Evolutionary conservation across 352 stramenopile genomes (phyloP).

Genomic region (Phytophthora tentaculata): DNA sequence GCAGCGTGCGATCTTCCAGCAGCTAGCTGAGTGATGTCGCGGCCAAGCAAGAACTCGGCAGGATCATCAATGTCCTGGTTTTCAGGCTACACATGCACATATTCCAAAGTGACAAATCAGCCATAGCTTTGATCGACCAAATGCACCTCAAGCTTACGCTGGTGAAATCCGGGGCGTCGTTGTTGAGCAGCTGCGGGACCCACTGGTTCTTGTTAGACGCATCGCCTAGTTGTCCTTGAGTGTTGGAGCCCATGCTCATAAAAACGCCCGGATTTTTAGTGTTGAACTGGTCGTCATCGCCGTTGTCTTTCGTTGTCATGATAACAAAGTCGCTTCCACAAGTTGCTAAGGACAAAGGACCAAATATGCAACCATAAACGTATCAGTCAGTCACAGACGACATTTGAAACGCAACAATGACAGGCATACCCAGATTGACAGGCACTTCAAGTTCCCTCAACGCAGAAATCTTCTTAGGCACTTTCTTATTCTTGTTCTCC

Average conservation of each 20-base stretch:
- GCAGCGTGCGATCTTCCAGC: conserved; percentile 67
- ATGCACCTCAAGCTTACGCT: conserved; percentile 40
- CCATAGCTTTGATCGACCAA: conserved; percentile 3
- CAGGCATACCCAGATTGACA: conserved; percentile 56
- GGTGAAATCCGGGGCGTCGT: conserved; percentile 62
- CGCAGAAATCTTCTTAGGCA: conserved; percentile 85
- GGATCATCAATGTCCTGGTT: conserved; percentile 71
- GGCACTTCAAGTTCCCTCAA: conserved; percentile 81
- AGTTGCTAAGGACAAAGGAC: conserved; percentile 33
- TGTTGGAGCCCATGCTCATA: conserved; percentile 84
- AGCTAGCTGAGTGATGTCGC: conserved; percentile 65
- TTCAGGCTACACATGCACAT: conserved; percentile 38
- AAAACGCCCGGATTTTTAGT: conserved; percentile 77
- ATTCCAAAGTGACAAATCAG: conserved; percentile 3
- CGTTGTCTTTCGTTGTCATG: conserved; percentile 70
- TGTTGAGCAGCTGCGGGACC: conserved; percentile 82
- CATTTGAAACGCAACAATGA: conserved; percentile 1
- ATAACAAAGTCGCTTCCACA: conserved; percentile 77
- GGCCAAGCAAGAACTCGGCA: conserved; percentile 72
- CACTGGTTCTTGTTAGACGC: conserved; percentile 81
- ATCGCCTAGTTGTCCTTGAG: conserved; percentile 71
- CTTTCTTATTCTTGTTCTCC: conserved; percentile 89
- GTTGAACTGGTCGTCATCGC: conserved; percentile 80
- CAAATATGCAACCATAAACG: conserved; percentile 16
- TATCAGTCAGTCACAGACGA: conserved; percentile 15